Percentiles rank a stretch among this genome's conserved stretches.
Conservation (phyloP, 1,284 basidiomycete species). For the Pseudozyma tsukubaensis region DNA sequence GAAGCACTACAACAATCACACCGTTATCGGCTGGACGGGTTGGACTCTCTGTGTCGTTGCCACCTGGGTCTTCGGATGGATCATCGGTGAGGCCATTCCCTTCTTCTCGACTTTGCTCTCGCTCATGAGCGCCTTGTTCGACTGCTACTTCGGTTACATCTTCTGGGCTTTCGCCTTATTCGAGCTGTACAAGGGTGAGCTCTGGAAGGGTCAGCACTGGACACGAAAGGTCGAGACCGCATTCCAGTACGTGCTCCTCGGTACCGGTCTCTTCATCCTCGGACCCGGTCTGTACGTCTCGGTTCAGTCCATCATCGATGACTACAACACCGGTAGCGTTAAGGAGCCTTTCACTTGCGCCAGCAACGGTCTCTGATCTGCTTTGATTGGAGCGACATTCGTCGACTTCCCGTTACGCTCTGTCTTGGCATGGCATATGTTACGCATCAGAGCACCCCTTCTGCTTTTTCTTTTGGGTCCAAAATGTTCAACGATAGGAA, state of each 20-base stretch:
- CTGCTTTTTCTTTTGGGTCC: constrained; percentile 1
- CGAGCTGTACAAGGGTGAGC: constrained; percentile 69
- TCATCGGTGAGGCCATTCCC: constrained; percentile 73
- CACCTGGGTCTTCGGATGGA: constrained; percentile 75
- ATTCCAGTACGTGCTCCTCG: constrained; percentile 70
- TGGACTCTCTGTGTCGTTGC: constrained; percentile 75
- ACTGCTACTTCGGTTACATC: constrained; percentile 70
- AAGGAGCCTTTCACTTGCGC: constrained; percentile 60
- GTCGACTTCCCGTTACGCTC: background rate
- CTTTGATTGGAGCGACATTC: background rate
- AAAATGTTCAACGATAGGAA: background rate
- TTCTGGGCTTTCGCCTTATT: constrained; percentile 71
- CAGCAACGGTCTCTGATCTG: constrained; percentile 46
- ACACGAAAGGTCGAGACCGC: constrained; percentile 54
- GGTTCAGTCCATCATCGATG: constrained; percentile 71
- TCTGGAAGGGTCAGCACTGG: constrained; percentile 56
- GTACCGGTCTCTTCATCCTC: constrained; percentile 70
- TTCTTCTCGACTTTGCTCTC: constrained; percentile 71
- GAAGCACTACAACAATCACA: constrained; percentile 71
- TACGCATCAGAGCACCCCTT: background rate
- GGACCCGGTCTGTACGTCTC: constrained; percentile 70
- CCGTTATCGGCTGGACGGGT: constrained; percentile 74
- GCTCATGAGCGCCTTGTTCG: constrained; percentile 69
- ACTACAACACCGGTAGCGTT: constrained; percentile 63
- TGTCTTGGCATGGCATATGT: background rate